Evolutionary conservation across 257 asterid species (phyloP).

Genomic region (Fraxinus quadrangulata): DNA sequence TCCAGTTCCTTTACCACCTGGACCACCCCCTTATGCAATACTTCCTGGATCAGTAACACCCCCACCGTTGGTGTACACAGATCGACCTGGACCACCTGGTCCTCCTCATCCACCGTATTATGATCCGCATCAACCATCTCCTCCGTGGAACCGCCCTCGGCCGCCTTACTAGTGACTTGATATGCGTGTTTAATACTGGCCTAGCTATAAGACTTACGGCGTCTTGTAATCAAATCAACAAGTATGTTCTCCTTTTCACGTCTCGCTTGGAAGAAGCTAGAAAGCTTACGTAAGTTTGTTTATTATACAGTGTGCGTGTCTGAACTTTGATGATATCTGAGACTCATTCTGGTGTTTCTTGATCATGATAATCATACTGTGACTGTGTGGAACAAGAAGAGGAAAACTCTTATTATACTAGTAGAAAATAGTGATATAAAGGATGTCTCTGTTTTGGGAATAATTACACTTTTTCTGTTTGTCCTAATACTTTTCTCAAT

Average conservation of each 20-base stretch:
- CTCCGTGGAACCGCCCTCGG: conserved; percentile 21
- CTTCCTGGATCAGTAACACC: conserved; percentile 31
- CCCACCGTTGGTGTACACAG: conserved; percentile 28
- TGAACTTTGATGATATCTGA: not conserved
- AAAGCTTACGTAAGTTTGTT: not conserved
- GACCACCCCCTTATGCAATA: conserved; percentile 31
- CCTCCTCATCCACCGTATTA: conserved; percentile 24
- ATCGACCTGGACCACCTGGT: conserved; percentile 25
- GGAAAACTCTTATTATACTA: not conserved
- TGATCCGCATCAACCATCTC: conserved; percentile 22
- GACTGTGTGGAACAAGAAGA: not conserved
- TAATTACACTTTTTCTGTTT: too few species aligned
- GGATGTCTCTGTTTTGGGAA: too few species aligned
- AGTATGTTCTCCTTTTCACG: not conserved
- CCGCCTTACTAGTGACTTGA: conserved; percentile 24
- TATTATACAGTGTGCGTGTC: not conserved
- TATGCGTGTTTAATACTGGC: not conserved
- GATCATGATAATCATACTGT: not conserved
- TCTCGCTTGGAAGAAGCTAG: not conserved
- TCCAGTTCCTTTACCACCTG: conserved; percentile 29
- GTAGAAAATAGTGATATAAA: too few species aligned
- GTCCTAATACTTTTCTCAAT: too few species aligned
- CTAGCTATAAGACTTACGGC: not conserved
- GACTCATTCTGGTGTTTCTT: not conserved
- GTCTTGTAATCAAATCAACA: not conserved